Evolutionary conservation across 1,284 basidiomycete species (phyloP).

Genomic region (Erythrobasidium hasegawianum): DNA sequence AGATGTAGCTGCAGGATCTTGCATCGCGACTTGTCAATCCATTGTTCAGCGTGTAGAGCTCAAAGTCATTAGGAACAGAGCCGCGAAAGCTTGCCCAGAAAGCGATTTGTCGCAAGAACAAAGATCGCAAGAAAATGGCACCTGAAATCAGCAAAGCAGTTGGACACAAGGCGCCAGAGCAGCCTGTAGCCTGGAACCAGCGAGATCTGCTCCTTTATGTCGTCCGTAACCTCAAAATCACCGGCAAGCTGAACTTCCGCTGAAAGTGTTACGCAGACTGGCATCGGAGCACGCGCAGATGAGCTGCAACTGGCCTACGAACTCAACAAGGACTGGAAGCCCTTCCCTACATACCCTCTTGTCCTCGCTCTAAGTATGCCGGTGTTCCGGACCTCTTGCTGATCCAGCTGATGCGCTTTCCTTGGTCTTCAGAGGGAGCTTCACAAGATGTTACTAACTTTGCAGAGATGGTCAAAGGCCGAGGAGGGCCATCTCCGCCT

Average conservation of each 20-base stretch:
- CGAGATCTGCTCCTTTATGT: constrained; percentile 49
- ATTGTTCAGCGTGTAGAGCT: too few species aligned
- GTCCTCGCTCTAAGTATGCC: constrained; percentile 46
- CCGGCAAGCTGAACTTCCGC: neutral
- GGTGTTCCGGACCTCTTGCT: neutral
- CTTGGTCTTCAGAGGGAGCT: constrained; percentile 38
- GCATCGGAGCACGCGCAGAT: constrained; percentile 46
- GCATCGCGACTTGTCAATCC: too few species aligned
- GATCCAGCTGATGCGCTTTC: neutral
- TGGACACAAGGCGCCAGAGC: constrained; percentile 45
- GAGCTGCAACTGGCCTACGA: constrained; percentile 49
- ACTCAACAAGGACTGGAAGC: constrained; percentile 45
- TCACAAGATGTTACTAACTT: constrained; percentile 44
- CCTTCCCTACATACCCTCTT: constrained; percentile 50
- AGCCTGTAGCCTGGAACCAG: constrained; percentile 49
- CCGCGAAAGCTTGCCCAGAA: neutral
- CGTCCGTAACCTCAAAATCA: constrained; percentile 29
- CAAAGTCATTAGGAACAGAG: neutral
- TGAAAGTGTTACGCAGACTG: constrained; percentile 22
- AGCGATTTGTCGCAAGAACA: constrained; percentile 4
- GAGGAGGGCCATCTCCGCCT: constrained; percentile 37
- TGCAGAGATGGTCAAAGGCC: constrained; percentile 38
- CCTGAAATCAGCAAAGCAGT: constrained; percentile 45
- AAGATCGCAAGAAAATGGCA: constrained; percentile 3
- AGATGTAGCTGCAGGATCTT: neutral